phyloP scores from a whole-genome alignment of 805 yeast genomes.

The Yamadazyma sp. region DNA sequence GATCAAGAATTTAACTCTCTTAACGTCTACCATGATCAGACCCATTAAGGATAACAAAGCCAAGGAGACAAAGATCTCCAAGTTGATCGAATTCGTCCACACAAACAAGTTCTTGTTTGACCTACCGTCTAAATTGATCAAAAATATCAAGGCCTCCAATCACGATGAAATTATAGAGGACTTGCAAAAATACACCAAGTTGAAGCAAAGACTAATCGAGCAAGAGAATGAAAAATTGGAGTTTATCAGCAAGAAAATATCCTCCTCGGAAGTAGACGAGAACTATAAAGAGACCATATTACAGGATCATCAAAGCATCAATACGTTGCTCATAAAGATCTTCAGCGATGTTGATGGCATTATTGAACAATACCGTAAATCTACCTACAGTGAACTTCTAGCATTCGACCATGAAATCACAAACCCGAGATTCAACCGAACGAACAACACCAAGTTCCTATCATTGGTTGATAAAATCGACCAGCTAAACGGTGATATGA shows the following conservation, averaged over 20 bases:
- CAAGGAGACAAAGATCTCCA: conserved; percentile 32
- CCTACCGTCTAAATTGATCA: conserved; percentile 32
- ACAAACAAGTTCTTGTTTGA: conserved; percentile 35
- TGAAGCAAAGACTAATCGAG: conserved; percentile 12
- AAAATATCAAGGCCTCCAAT: conserved; percentile 27
- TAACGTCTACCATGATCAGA: conserved; percentile 38
- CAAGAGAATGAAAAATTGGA: conserved; percentile 14
- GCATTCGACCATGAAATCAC: conserved; percentile 37
- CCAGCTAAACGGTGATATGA: conserved; percentile 27
- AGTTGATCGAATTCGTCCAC: conserved; percentile 36
- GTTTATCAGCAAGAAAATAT: conserved; percentile 15
- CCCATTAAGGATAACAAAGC: conserved; percentile 41
- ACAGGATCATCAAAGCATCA: conserved; percentile 16
- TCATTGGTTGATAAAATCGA: conserved; percentile 40
- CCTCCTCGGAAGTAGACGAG: conserved; percentile 19
- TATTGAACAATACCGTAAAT: conserved; percentile 33
- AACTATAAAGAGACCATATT: conserved; percentile 12
- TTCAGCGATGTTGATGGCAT: conserved; percentile 34
- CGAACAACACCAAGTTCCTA: conserved; percentile 32
- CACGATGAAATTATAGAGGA: conserved; percentile 38
- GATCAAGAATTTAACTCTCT: conserved; percentile 36
- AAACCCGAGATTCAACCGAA: conserved; percentile 14
- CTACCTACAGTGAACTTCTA: conserved; percentile 37
- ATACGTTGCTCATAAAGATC: conserved; percentile 31
- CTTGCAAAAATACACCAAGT: conserved; percentile 27